phyloP scores from a whole-genome alignment of 2,329 filamentous ascomycete species.

The Cordyceps pruinosa region DNA sequence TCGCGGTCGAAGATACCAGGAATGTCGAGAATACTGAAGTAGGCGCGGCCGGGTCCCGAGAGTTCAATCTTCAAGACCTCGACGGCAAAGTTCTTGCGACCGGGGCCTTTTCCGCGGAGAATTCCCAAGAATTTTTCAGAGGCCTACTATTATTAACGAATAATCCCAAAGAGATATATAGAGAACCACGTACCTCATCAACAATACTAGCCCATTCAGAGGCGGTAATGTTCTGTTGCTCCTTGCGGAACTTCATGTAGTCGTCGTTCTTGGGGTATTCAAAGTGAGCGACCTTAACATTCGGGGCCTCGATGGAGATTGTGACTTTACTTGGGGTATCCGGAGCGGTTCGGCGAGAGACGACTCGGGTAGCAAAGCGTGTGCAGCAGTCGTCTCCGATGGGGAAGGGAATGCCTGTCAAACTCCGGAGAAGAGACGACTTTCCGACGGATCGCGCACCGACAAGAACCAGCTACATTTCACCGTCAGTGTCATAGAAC shows the following conservation, averaged over 20 bases:
- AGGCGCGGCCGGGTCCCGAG: constrained; percentile 27
- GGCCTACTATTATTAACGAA: constrained; percentile 16
- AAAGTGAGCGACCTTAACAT: constrained; percentile 19
- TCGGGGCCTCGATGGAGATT: constrained; percentile 25
- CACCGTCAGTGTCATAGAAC: not conserved
- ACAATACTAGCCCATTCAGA: constrained; percentile 25
- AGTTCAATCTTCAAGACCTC: constrained; percentile 32
- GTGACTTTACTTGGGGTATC: constrained; percentile 22
- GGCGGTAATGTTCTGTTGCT: constrained; percentile 20
- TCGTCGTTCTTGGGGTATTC: constrained; percentile 15
- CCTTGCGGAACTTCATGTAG: constrained; percentile 18
- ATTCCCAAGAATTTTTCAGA: constrained; percentile 26
- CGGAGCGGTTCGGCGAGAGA: constrained; percentile 27
- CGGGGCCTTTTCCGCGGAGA: constrained; percentile 14
- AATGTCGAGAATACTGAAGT: constrained; percentile 33
- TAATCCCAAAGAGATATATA: accelerated
- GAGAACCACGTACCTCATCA: constrained; percentile 20
- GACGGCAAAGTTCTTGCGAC: constrained; percentile 29
- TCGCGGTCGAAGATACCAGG: constrained; percentile 25
- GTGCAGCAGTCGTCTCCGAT: constrained; percentile 27
- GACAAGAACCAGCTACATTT: constrained; percentile 28
- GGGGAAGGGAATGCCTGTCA: constrained; percentile 32
- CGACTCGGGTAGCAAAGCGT: constrained; percentile 31
- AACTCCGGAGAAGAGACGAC: constrained; percentile 29
- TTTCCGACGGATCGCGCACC: constrained; percentile 32